phyloP scores from a whole-genome alignment of 2,329 filamentous ascomycete genomes.

The Septoria petroselini region DNA sequence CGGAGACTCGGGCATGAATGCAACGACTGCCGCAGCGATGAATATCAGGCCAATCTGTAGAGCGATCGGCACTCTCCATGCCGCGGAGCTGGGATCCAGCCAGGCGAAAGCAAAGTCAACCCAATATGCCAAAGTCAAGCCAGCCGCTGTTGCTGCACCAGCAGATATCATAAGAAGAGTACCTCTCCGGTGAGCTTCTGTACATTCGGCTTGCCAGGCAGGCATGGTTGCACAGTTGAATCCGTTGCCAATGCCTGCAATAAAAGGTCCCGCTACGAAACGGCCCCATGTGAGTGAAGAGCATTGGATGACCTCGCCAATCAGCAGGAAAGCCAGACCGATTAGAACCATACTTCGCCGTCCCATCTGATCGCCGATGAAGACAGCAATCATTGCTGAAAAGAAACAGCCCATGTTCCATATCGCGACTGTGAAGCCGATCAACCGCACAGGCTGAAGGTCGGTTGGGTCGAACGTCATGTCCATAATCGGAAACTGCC shows the following conservation, averaged over 20 bases:
- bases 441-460: constrained; percentile 39
- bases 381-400: constrained; percentile 43
- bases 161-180: constrained; percentile 50
- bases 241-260: constrained; percentile 49
- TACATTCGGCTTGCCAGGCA: constrained; percentile 49
- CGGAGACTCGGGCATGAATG: constrained; percentile 36
- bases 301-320: constrained; percentile 60
- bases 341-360: constrained; percentile 57
- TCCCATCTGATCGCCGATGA: constrained; percentile 57
- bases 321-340: constrained; percentile 56
- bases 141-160: constrained; percentile 46
- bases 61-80: constrained; percentile 36
- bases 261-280: constrained; percentile 50
- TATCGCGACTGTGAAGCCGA: constrained; percentile 42
- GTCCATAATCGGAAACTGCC: constrained; percentile 43
- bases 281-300: constrained; percentile 46
- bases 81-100: constrained; percentile 32
- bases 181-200: constrained; percentile 46
- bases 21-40: constrained; percentile 26
- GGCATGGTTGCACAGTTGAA: constrained; percentile 46
- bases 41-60: constrained; percentile 35
- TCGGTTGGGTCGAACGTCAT: constrained; percentile 38
- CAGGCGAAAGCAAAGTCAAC: constrained; percentile 36
- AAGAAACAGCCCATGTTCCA: constrained; percentile 47
- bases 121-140: constrained; percentile 46